A percentile compares a stretch with the other conserved stretches of the same genome.
Evolutionary conservation across 192 early-diverging fungal species (phyloP).

Genomic region (Coemansia sp.): DNA sequence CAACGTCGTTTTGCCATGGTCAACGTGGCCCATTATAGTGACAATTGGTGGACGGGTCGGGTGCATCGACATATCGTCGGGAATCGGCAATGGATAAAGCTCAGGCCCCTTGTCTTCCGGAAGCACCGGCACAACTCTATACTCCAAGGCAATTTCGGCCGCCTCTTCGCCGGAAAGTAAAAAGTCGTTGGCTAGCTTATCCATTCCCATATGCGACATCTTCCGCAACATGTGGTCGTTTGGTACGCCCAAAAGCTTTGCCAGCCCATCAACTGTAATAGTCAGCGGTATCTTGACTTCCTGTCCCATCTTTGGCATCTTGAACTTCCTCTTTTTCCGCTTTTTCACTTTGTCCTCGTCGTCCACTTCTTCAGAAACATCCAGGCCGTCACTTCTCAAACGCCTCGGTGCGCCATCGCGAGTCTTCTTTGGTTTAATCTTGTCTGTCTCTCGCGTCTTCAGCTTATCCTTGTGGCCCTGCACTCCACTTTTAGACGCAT

Average conservation of each 20-base stretch:
- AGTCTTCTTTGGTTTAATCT: constrained; percentile 49
- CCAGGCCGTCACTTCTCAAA: not conserved
- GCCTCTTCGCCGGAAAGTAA: constrained; percentile 84
- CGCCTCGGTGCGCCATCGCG: constrained; percentile 54
- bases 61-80: constrained; percentile 71
- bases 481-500: constrained; percentile 19
- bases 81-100: constrained; percentile 55
- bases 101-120: constrained; percentile 47
- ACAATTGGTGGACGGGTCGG: constrained; percentile 85
- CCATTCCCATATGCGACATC: constrained; percentile 79
- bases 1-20: constrained; percentile 95
- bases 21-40: constrained; percentile 98
- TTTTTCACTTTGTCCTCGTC: not conserved
- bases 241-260: constrained; percentile 70
- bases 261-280: constrained; percentile 79
- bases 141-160: constrained; percentile 81
- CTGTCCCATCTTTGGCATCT: constrained; percentile 30
- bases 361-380: constrained; percentile 69
- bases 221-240: constrained; percentile 69
- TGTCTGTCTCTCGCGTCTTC: not conserved
- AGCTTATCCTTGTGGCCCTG: constrained; percentile 15
- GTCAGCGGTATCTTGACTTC: constrained; percentile 79
- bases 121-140: constrained; percentile 82
- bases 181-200: constrained; percentile 71
- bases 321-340: constrained; percentile 26